A percentile compares a stretch with the other conserved stretches of the same genome.
Evolutionary conservation across 805 yeast genomes (phyloP).

Genomic region (Candida coquimbonensis): DNA sequence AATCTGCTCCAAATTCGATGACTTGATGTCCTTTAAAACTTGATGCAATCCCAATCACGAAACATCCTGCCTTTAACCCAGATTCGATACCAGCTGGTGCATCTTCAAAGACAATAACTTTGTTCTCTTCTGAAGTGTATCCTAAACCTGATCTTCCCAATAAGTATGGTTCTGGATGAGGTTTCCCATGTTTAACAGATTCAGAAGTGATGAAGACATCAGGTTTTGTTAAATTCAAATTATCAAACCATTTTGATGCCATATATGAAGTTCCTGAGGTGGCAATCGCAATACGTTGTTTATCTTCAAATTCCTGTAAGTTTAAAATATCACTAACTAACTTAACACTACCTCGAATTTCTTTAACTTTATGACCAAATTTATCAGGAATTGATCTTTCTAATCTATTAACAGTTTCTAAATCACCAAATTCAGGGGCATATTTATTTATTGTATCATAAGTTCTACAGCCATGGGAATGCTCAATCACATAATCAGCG

Average conservation of each 20-base stretch:
- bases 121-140: slow-evolving; percentile 26
- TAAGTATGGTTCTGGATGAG: slow-evolving; percentile 78
- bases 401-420: slow-evolving; percentile 52
- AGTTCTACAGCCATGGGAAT: slow-evolving; percentile 79
- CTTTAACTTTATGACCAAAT: slow-evolving; percentile 64
- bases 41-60: slow-evolving; percentile 77
- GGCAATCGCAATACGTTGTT: slow-evolving; percentile 73
- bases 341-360: slow-evolving; percentile 69
- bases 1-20: slow-evolving; percentile 68
- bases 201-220: slow-evolving; percentile 75
- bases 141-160: slow-evolving; percentile 40
- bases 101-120: slow-evolving; percentile 72
- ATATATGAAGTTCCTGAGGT: slow-evolving; percentile 74
- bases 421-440: slow-evolving; percentile 66
- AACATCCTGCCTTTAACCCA: slow-evolving; percentile 78
- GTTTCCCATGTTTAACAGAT: slow-evolving; percentile 74
- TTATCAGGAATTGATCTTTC: slow-evolving; percentile 68
- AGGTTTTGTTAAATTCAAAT: slow-evolving; percentile 55
- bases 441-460: slow-evolving; percentile 65
- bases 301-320: slow-evolving; percentile 29
- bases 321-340: slow-evolving; percentile 41
- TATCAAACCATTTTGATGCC: slow-evolving; percentile 74
- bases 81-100: slow-evolving; percentile 86
- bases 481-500: slow-evolving; percentile 64
- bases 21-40: slow-evolving; percentile 64